Base-by-base conservation (phyloP, 306 rosid genomes). In the Rubus idaeus region DNA sequence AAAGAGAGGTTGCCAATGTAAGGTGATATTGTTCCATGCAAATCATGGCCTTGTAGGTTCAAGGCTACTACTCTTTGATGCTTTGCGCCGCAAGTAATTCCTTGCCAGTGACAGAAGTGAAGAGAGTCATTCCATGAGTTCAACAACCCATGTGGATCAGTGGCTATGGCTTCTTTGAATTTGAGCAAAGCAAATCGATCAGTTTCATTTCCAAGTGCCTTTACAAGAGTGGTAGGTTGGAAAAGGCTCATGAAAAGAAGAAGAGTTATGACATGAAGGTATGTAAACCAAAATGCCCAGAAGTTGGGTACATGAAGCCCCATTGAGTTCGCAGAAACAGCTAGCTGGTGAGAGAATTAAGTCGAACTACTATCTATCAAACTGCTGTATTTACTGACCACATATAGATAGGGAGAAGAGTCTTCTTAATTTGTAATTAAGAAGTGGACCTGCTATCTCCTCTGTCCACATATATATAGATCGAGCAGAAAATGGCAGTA, bases 1-100 rank as follows among this genome's bases (percentile, higher is more conserved):
- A 77, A 79, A 39, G 85, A 51, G 12, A 87, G 79, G 61, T 87
- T 86, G 0, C 88, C 87, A n/a, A 82, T 35, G 12, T 63, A 20
- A 45, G 92, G 90, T 41, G 90, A 79, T 70, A 82, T 68, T 17
- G 56, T 21, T 75, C 91, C 89, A 5, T 44, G 47, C 70, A 88
- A 53, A 0, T 12, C 10, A 8, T 21, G 44, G 4, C 81, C 76
- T 52, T 0, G 1, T 14, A 84, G 55, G 12, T 35, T 52, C 78
- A 88, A 23, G 57, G 56, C 68, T 0, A 5, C 63, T 2, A 84
- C 87, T 61, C 82, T 83, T 51, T 82, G 88, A 41, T 75, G 77
- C 46, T n/a, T 9, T 9, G 0, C 5, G 13, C 89, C 64, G 69
- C 90, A 89, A 4, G 85, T 66, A 71, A 86, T 20, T 67, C 93